Percentiles rank a stretch among this genome's conserved stretches.
Conservation (phyloP, 176 grass and related monocot genomes). For the Aegilops umbellulata region DNA sequence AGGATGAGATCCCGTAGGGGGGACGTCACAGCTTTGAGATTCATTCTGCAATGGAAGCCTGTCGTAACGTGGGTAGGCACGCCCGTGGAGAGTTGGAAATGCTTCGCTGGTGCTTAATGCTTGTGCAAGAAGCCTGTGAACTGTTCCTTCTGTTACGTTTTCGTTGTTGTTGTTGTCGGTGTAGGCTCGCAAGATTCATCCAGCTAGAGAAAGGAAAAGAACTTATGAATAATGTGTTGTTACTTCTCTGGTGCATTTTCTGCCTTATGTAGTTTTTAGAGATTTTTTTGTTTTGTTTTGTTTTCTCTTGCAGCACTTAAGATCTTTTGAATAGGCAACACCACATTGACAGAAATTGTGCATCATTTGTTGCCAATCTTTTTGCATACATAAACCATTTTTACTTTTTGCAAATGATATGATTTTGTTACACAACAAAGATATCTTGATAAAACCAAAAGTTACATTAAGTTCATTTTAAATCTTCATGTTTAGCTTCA, state of each 20-base stretch:
- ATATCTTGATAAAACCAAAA: background rate
- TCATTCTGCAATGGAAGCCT: background rate
- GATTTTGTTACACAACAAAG: background rate
- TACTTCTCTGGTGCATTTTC: constrained; percentile 11
- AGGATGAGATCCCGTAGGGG: constrained; percentile 45
- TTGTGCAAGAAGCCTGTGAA: constrained; percentile 35
- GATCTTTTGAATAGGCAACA: background rate
- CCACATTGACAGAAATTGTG: background rate
- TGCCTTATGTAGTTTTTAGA: background rate
- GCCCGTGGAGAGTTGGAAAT: background rate
- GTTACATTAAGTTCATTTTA: background rate
- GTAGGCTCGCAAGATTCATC: background rate
- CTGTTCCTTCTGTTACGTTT: background rate
- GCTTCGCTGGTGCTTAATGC: background rate
- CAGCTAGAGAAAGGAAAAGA: constrained; percentile 22
- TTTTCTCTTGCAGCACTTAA: background rate
- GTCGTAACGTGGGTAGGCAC: background rate
- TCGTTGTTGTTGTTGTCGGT: background rate
- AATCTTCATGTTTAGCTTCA: no score
- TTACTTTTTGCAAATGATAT: background rate
- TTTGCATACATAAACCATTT: background rate
- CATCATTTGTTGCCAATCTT: background rate
- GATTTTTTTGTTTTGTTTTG: background rate
- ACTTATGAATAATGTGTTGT: background rate
- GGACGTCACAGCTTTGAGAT: background rate